Percentiles rank a stretch among this genome's conserved stretches.
phyloP scores from a whole-genome alignment of 495 filamentous ascomycete species.

The Tuber microsphaerosporum region DNA sequence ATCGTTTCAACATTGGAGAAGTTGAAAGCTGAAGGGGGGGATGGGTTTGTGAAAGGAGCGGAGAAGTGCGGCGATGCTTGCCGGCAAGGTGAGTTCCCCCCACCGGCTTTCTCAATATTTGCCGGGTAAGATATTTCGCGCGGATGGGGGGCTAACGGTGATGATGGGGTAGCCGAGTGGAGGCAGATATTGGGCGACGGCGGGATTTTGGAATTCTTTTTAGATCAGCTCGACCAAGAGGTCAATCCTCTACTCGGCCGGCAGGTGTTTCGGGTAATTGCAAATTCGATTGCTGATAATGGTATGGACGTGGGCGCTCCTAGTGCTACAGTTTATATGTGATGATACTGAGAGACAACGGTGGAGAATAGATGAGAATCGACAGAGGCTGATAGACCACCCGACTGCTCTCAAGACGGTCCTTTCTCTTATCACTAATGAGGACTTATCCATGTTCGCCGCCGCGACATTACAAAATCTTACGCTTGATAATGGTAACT shows the following conservation, averaged over 20 bases:
- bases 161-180: slow-evolving; percentile 50
- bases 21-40: slow-evolving; percentile 9
- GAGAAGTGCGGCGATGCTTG: slow-evolving; percentile 61
- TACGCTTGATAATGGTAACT: slow-evolving; percentile 65
- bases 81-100: slow-evolving; percentile 55
- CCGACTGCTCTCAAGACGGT: slow-evolving; percentile 51
- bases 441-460: slow-evolving; percentile 52
- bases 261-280: slow-evolving; percentile 57
- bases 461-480: slow-evolving; percentile 68
- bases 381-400: slow-evolving; percentile 56
- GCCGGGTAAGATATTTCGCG: slow-evolving; percentile 21
- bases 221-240: slow-evolving; percentile 48
- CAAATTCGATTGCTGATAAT: slow-evolving; percentile 75
- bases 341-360: slow-evolving; percentile 3
- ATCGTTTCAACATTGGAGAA: slow-evolving; percentile 5
- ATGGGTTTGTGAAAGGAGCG: slow-evolving; percentile 47
- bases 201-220: slow-evolving; percentile 61
- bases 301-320: slow-evolving; percentile 46
- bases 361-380: slow-evolving; percentile 57
- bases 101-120: slow-evolving; percentile 8
- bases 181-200: slow-evolving; percentile 59
- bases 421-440: slow-evolving; percentile 49
- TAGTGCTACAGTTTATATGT: neutral
- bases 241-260: slow-evolving; percentile 42
- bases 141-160: slow-evolving; percentile 12